Evolutionary conservation across 2,329 filamentous ascomycete species (phyloP).

Genomic region (Alternaria sp.): DNA sequence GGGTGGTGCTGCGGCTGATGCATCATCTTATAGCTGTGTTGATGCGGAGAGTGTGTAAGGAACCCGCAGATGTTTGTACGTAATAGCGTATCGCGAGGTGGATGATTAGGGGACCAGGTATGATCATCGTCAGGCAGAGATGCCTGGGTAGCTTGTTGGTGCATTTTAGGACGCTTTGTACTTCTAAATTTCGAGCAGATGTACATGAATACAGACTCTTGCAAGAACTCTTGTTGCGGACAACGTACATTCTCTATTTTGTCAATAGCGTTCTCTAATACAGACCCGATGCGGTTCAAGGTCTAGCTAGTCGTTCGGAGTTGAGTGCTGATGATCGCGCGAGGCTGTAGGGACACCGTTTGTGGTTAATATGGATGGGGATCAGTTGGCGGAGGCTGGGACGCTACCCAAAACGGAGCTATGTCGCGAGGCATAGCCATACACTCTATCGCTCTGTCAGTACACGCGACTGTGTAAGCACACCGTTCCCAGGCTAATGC

Average conservation of each 20-base stretch:
- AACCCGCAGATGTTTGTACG: not conserved
- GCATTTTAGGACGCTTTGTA: not conserved
- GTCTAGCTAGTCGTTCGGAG: not conserved
- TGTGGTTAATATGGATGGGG: not conserved
- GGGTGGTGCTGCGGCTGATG: not conserved
- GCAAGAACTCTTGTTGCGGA: not conserved
- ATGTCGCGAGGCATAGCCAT: not conserved
- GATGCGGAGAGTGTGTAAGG: not conserved
- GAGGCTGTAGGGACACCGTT: not conserved
- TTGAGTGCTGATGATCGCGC: not conserved
- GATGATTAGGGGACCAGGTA: accelerated
- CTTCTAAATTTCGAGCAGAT: not conserved
- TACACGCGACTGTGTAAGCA: not conserved
- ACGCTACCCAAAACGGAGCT: not conserved
- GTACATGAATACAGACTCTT: not conserved
- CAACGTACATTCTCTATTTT: not conserved
- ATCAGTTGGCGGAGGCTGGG: not conserved
- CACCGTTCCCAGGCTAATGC: not conserved
- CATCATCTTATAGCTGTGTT: not conserved
- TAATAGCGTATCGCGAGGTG: not conserved
- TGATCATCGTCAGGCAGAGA: not conserved
- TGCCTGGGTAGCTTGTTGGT: not conserved
- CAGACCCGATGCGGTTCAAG: not conserved
- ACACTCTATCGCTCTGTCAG: not conserved
- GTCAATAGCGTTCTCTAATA: not conserved